phyloP scores from a whole-genome alignment of 169 alveolate species.

The Cryptosporidium tyzzeri region DNA sequence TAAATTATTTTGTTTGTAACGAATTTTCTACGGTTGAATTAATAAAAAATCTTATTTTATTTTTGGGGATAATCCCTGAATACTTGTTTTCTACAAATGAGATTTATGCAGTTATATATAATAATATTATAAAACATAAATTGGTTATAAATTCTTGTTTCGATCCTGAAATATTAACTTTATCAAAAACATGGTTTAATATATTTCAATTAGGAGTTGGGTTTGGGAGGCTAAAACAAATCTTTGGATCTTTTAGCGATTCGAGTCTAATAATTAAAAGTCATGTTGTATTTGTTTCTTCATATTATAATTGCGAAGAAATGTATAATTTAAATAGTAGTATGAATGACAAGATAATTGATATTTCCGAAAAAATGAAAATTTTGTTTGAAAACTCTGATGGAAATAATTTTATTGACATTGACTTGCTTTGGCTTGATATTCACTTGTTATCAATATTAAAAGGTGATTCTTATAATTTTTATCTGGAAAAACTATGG shows the following conservation, averaged over 20 bases:
- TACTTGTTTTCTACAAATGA: constrained; percentile 4
- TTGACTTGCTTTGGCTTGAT: constrained; percentile 59
- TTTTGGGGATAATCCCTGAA: constrained; percentile 68
- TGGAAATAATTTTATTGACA: constrained; percentile 9
- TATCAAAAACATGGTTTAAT: constrained; percentile 29
- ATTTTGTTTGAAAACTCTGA: constrained; percentile 18
- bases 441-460: constrained; percentile 16
- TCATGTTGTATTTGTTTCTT: constrained; percentile 30
- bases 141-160: neutral
- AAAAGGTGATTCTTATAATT: neutral
- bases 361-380: neutral
- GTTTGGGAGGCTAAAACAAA: constrained; percentile 56
- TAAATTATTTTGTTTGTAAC: constrained; percentile 17
- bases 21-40: constrained; percentile 8
- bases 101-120: neutral
- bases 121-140: constrained; percentile 2
- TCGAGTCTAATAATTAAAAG: neutral
- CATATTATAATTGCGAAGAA: constrained; percentile 38
- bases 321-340: neutral
- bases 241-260: constrained; percentile 1
- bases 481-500: constrained; percentile 5
- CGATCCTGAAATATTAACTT: neutral
- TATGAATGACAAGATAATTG: neutral
- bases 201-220: constrained; percentile 46
- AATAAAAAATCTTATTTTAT: constrained; percentile 1